Evolutionary conservation across 1,139 yeast species (phyloP).

Genomic region (Magnusiomyces paraingens): DNA sequence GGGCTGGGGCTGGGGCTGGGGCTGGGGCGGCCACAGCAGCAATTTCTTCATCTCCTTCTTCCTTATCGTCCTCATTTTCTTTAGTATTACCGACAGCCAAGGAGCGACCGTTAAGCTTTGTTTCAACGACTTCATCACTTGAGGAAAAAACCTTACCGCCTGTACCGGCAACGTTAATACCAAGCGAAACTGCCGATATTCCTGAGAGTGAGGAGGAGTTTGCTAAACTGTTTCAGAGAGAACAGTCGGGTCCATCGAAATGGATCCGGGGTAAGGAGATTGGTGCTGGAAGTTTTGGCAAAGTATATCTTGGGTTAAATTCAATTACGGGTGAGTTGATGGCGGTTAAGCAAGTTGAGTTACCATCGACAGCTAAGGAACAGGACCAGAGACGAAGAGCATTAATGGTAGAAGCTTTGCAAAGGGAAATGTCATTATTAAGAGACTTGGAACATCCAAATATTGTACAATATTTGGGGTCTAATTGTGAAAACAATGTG

Average conservation of each 20-base stretch:
- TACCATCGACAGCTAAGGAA: slow-evolving; percentile 41
- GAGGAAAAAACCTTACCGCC: slow-evolving; percentile 8
- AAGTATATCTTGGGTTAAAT: slow-evolving; percentile 87
- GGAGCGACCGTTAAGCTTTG: background rate
- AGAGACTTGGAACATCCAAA: slow-evolving; percentile 84
- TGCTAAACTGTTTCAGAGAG: slow-evolving; percentile 40
- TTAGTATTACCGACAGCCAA: background rate
- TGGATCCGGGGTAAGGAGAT: slow-evolving; percentile 93
- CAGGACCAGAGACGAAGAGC: slow-evolving; percentile 42
- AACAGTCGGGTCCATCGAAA: slow-evolving; percentile 48
- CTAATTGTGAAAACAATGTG: slow-evolving; percentile 58
- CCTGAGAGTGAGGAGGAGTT: slow-evolving; percentile 21
- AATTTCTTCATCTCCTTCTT: slow-evolving; percentile 4
- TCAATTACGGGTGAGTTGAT: slow-evolving; percentile 88
- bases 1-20: too few relatives aligned
- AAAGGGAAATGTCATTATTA: slow-evolving; percentile 74
- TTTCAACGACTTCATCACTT: background rate
- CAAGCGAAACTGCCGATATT: slow-evolving; percentile 12
- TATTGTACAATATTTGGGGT: slow-evolving; percentile 85
- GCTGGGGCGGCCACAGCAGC: too few relatives aligned
- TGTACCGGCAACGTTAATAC: slow-evolving; percentile 4
- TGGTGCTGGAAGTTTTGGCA: slow-evolving; percentile 94
- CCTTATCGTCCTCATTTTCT: background rate
- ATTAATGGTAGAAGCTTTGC: slow-evolving; percentile 71
- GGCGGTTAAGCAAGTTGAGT: slow-evolving; percentile 92